These are phyloP conservation scores for Colletotrichum sp. DNA, from an alignment of 2,329 filamentous ascomycete genomes.

Conservation along the genomic window DNA sequence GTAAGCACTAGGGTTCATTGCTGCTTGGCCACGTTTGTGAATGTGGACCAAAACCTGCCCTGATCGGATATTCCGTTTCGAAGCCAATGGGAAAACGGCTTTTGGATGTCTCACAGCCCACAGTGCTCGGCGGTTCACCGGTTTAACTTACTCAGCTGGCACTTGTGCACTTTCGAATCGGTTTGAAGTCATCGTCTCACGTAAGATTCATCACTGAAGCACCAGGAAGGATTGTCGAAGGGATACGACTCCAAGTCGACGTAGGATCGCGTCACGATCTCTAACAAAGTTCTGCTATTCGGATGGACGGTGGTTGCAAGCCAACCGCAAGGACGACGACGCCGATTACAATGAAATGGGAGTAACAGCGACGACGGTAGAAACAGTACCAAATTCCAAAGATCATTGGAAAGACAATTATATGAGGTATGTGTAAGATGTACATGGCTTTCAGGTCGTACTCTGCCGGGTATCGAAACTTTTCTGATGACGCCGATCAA, in stretches of 20 bases:
- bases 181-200: neutral
- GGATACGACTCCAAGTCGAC: neutral
- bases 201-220: neutral
- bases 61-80: neutral
- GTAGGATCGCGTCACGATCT: neutral
- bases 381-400: no score
- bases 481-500: neutral
- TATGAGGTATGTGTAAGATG: no score
- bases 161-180: neutral
- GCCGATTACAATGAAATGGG: no score
- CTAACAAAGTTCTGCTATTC: accelerated
- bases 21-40: neutral
- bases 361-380: no score
- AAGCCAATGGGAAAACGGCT: neutral
- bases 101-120: neutral
- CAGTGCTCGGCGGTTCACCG: neutral
- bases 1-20: neutral
- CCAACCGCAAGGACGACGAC: neutral
- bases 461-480: neutral
- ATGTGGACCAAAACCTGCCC: neutral
- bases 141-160: neutral
- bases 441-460: neutral
- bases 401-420: neutral
- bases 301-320: neutral
- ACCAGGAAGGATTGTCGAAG: neutral